These are phyloP conservation scores for Nepenthes mirabilis DNA, from an alignment of 148 eudicot genomes.

Conservation along the genomic window DNA sequence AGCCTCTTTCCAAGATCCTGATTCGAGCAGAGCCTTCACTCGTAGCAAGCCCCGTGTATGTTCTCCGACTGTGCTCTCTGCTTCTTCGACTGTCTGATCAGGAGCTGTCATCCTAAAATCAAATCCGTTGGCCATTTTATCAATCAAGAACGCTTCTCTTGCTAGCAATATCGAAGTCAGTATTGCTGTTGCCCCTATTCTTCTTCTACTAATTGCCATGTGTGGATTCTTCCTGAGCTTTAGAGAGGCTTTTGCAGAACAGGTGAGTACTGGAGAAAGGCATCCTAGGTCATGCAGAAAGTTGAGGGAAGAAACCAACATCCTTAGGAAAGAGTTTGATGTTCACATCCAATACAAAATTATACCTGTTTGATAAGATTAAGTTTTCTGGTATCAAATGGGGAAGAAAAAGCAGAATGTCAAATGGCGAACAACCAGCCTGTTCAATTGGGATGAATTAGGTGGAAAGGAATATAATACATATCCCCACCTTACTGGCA, in stretches of 20 bases:
- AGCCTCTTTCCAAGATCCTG: constrained; percentile 40
- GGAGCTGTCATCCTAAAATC: constrained; percentile 46
- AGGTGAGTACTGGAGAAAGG: too few relatives aligned
- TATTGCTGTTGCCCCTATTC: constrained; percentile 13
- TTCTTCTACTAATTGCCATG: constrained; percentile 7
- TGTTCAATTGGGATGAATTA: too few relatives aligned
- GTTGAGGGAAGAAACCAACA: too few relatives aligned
- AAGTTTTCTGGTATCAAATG: too few relatives aligned
- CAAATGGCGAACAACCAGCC: too few relatives aligned
- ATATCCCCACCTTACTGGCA: too few relatives aligned
- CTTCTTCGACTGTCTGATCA: constrained; percentile 54
- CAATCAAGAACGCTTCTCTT: constrained; percentile 3
- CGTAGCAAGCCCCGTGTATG: constrained; percentile 30
- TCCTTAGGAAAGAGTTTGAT: background rate
- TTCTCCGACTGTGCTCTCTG: constrained; percentile 23
- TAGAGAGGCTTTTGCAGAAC: too few relatives aligned
- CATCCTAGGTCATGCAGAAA: too few relatives aligned
- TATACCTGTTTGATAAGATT: too few relatives aligned
- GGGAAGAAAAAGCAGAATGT: too few relatives aligned
- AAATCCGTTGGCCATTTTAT: constrained; percentile 10
- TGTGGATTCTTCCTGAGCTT: too few relatives aligned
- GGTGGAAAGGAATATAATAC: too few relatives aligned
- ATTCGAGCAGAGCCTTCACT: constrained; percentile 29
- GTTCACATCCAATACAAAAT: background rate
- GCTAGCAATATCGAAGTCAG: constrained; percentile 8